Percentiles rank a stretch among this genome's conserved stretches.
phyloP scores from a whole-genome alignment of 2,329 filamentous ascomycete genomes.

The Fusarium sp. region DNA sequence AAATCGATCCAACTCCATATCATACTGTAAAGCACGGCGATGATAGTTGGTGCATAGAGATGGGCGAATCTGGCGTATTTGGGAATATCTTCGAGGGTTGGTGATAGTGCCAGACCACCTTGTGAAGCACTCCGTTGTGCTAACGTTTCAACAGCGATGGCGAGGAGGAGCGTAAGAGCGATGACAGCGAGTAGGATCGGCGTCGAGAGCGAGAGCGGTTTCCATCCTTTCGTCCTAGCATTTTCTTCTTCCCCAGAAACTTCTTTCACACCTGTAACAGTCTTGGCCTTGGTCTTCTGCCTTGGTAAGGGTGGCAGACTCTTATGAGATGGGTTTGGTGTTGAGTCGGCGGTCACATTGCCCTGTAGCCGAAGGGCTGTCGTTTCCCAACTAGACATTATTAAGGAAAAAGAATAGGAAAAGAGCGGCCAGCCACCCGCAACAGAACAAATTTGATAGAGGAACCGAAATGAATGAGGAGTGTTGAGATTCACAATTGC shows the following conservation, averaged over 20 bases:
- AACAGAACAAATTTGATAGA: neutral
- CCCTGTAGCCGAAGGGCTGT: slow-evolving; percentile 14
- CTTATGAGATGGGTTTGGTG: slow-evolving; percentile 12
- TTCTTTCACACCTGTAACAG: neutral
- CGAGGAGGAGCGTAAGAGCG: slow-evolving; percentile 52
- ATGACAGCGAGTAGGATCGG: slow-evolving; percentile 54
- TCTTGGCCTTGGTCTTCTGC: neutral
- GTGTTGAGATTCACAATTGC: neutral
- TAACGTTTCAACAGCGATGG: slow-evolving; percentile 58
- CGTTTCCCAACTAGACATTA: slow-evolving; percentile 36
- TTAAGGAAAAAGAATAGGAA: neutral
- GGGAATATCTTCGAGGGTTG: slow-evolving; percentile 49
- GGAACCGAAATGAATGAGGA: neutral
- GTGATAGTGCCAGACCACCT: slow-evolving; percentile 54
- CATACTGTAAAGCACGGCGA: slow-evolving; percentile 66
- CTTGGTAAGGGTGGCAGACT: slow-evolving; percentile 7
- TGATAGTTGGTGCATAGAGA: slow-evolving; percentile 63
- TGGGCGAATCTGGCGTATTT: slow-evolving; percentile 53
- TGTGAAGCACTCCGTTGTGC: slow-evolving; percentile 53
- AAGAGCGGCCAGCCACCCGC: slow-evolving; percentile 24
- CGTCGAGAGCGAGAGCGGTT: slow-evolving; percentile 39
- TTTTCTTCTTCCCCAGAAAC: rapidly evolving
- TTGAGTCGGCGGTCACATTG: neutral
- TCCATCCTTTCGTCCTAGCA: slow-evolving; percentile 23
- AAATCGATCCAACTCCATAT: slow-evolving; percentile 70